Base-by-base conservation (phyloP, 495 filamentous ascomycete genomes). In the Cenococcum geophilum region DNA sequence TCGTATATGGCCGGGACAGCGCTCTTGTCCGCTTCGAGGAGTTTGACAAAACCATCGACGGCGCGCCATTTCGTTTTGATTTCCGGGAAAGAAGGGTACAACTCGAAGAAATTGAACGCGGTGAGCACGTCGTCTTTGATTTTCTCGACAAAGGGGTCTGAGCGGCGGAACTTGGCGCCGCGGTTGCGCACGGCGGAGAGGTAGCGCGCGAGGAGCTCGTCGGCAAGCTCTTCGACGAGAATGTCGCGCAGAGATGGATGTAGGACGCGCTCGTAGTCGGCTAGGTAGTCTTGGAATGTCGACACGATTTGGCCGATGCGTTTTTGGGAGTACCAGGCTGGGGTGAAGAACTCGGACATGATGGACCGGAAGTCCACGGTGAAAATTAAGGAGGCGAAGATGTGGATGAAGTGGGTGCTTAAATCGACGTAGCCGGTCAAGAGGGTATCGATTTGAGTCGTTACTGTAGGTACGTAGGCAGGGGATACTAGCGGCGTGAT, bases 21-120 rank as follows among this genome's bases (percentile, higher is more conserved):
- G 5, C 83, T 77, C 76, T 93, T 99, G 23, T 92, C 87, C 0
- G 83, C 78, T 34, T 84, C 82, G 12, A 99, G 77, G 61, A 99
- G 73, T 5, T 80, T 78, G 21, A 89, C 77, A 64, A 97, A 86
- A 71, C 83, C 81, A 73, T 96, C 84, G 22, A 95, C 87, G 1
- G 91, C 89, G 23, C 88, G 80, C 95, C 92, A 97, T 71, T 93
- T 93, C 67, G 86, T 80, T 74, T 92, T 96, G 75, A 97, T 83
- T 5, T 78, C 80, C 23, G 74, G 79, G 73, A 90, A 91, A 54
- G 83, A 77, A 0, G 80, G 78, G 69, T 79, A 83, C 25, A 74
- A 74, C 63, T 80, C 71, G 70, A 87, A 87, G 72, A 85, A 87
- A 25, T 74, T 84, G 66, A 97, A 96, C 14, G 88, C 89, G 3